Evolutionary conservation across 805 yeast genomes (phyloP), one percentile per base, ranked within the genome.

Genomic region (Candida mattraensis): DNA sequence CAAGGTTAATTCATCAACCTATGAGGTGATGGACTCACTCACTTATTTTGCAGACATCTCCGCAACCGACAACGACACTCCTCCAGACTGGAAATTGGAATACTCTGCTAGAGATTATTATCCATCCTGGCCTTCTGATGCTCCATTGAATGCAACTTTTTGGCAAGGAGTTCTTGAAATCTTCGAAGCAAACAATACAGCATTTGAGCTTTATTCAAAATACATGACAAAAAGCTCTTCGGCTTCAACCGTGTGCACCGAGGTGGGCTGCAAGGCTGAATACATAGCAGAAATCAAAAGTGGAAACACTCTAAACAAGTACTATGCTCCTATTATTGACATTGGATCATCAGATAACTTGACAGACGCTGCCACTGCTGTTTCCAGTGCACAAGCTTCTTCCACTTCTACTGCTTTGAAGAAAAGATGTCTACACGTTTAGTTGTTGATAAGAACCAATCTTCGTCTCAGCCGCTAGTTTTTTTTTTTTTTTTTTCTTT

Each of bases 271-370:
- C 16, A 28, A 28, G n/a, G 31, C 11, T 14, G 14, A 18, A 19
- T 11, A n/a, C 31, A 28, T 28, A 15, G 31, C 31, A 11, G 21
- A 18, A 12, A 28, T 28, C 31, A 28, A 28, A 14, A 28, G 31
- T 12, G 31, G 31, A 14, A 28, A 28, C 24, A 28, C 24, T 12
- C 31, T 11, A 6, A 28, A 28, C 31, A 28, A 28, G 31, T 28
- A 28, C 14, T 28, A 28, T 14, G 16, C 24, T 8, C 31, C 31
- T 7, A 16, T 28, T 9, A 28, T 28, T 18, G 24, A 28, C 17
- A 11, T 28, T 10, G 23, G 13, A 8, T 10, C 31, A n/a, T 17
- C 18, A 16, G 16, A 10, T 14, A 28, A 28, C 10, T 19, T 28
- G 17, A 28, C 31, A 9, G 23, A 17, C 16, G 24, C 19, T 5